Evolutionary conservation across 164 flowering plant species (phyloP), one percentile per base, ranked within the genome.

Genomic region (Magnolia officinalis): DNA sequence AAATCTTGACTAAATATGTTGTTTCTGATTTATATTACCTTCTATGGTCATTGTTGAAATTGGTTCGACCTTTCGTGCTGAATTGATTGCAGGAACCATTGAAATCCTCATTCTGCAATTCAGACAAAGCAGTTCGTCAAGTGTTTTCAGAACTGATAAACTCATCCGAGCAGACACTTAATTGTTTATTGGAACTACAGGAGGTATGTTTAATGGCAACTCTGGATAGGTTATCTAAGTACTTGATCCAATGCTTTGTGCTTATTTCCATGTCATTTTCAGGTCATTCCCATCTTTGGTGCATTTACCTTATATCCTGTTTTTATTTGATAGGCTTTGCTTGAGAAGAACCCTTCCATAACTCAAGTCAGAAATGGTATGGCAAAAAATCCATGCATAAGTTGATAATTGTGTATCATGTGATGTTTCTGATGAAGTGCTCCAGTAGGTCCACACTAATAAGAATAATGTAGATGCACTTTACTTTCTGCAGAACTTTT

Each of bases 321-420:
- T 21, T 26, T 51, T 69, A 49, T 73, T 23, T 18, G 67, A 55
- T 88, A 96, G 99, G 97, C 94, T 73, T 77, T 96, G 79, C 78
- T 94, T 67, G 92, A 88, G 83, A 94, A 90, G 75, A 96, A 91
- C 81, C 89, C 92, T 11, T 81, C 93, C 9, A 86, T 94, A 74
- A 69, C 79, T 79, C 88, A 89, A 80, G 78, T 80, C 7, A 24
- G 76, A 49, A 85, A 87, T 75, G 95, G 99, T 94, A 90, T 77
- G 81, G 29, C 52, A 45, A 37, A 68, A 18, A 21, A 21, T 24
- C 13, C 70, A 20, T 24, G 14, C 49, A 21, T 24, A 6, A 6
- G 8, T 55, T 55, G 61, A 55, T 55, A 16, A 55, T 55, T 55
- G 13, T 55, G 4, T 55, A 37, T 37, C 6, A 4, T 37, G 45